Evolutionary conservation across 169 alveolate genomes (phyloP), one percentile per base, ranked within the genome.

Genomic region (Blepharisma undulans): DNA sequence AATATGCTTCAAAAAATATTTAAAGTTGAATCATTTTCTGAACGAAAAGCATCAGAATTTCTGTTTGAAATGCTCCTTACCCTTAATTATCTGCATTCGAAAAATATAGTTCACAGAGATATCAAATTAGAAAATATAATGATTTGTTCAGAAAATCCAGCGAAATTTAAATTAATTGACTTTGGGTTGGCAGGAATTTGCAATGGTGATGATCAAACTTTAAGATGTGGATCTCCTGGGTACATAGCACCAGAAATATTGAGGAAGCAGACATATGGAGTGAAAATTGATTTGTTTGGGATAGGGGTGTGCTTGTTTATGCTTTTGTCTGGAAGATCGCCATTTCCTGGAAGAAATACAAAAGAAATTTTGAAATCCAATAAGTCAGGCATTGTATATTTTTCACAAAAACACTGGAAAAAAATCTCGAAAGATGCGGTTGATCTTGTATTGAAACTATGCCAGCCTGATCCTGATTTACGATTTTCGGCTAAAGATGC

Each of bases 181-280:
- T 86, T 86, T 33, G 91, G 91, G 85, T 27, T 86, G 10, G 82
- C 91, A 6, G 72, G 72, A 22, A 30, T 21, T 21, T 72, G 22
- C n/a, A 22, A 21, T 29, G 77, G 18, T 10, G 22, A 48, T 30
- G 60, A 79, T 79, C 25, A 33, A n/a, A n/a, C 30, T 29, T n/a
- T 36, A 4, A 16, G 77, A 10, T 36, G 89, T 60, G 98, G 98
- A 2, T 92, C 96, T 18, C 96, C 96, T 30, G 96, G 96, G 25
- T 96, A 96, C 91, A 32, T 97, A 36, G 98, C 99, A 4, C 99
- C 99, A 6, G 99, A 98, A 90, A 98, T 98, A 30, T 93, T 98
- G 71, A 95, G 92, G 85, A 98, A 96, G 78, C 89, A 92, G 33
- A 95, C 98, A 14, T 97, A 98, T 92, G 96, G 94, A 80, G 93